phyloP scores from a whole-genome alignment of 768 basidiomycete species.

The Mrakia hoshinonis region DNA sequence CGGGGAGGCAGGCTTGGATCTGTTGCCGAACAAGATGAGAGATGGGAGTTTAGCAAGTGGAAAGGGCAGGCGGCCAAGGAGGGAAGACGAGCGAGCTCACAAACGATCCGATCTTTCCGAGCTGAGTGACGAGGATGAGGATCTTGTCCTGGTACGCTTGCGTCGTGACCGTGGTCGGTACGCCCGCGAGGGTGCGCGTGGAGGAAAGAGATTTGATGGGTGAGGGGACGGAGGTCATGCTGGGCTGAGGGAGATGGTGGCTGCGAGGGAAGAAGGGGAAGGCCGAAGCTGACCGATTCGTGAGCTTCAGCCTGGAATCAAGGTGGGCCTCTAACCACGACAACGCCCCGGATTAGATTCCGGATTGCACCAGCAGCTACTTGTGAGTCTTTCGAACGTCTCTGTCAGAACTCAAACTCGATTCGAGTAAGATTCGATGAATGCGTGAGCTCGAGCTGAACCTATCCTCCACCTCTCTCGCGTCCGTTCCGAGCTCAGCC shows the following conservation, averaged over 20 bases:
- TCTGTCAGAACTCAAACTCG: too few relatives aligned
- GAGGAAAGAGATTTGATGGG: not conserved
- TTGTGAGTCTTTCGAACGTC: too few relatives aligned
- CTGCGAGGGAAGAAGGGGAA: not conserved
- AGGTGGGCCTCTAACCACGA: too few relatives aligned
- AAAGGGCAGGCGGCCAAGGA: not conserved
- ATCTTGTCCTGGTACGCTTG: slow-evolving; percentile 16
- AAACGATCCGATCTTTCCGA: slow-evolving; percentile 12
- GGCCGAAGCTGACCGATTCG: too few relatives aligned
- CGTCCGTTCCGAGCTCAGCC: not conserved
- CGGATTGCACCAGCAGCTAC: too few relatives aligned
- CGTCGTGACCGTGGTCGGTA: not conserved
- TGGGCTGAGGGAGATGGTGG: not conserved
- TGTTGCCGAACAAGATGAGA: not conserved
- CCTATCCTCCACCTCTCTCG: not conserved
- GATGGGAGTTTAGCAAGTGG: not conserved
- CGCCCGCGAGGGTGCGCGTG: not conserved
- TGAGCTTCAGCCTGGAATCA: too few relatives aligned
- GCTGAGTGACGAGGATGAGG: slow-evolving; percentile 15
- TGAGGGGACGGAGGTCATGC: slow-evolving; percentile 1
- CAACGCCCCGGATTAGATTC: too few relatives aligned
- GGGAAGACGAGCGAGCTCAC: not conserved
- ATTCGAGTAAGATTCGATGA: too few relatives aligned
- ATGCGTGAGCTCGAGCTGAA: too few relatives aligned
- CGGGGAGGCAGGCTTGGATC: slow-evolving; percentile 15